Percentiles rank a stretch among this genome's conserved stretches.
Conservation (phyloP, 805 yeast genomes). For the Maudiozyma serrabonitensis region DNA sequence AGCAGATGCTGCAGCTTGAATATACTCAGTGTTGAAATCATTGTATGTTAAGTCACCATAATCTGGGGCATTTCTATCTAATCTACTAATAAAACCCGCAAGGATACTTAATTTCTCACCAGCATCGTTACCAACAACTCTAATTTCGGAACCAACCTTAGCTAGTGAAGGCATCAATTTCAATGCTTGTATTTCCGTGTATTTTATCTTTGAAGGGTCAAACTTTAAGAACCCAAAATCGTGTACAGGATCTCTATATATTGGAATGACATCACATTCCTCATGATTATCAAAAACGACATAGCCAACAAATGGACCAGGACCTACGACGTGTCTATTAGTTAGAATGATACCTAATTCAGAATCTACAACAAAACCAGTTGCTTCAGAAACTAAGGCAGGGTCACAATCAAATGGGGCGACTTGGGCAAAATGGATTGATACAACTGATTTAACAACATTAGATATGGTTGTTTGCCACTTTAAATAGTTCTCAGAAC, state of each 20-base stretch:
- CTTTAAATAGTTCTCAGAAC: slow-evolving; percentile 28
- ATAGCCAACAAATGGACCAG: slow-evolving; percentile 88
- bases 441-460: slow-evolving; percentile 79
- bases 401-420: slow-evolving; percentile 78
- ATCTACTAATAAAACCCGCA: slow-evolving; percentile 67
- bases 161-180: slow-evolving; percentile 73
- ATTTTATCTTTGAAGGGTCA: slow-evolving; percentile 60
- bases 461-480: slow-evolving; percentile 79
- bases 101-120: slow-evolving; percentile 87
- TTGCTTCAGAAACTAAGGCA: slow-evolving; percentile 79
- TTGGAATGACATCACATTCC: slow-evolving; percentile 76
- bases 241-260: slow-evolving; percentile 89
- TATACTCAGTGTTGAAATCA: slow-evolving; percentile 89
- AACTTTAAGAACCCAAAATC: slow-evolving; percentile 86
- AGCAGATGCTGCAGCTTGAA: slow-evolving; percentile 93
- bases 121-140: slow-evolving; percentile 94
- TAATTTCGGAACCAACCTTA: slow-evolving; percentile 82
- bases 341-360: slow-evolving; percentile 75
- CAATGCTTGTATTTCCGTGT: slow-evolving; percentile 60
- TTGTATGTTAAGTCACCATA: slow-evolving; percentile 82
- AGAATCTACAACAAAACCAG: slow-evolving; percentile 89
- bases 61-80: slow-evolving; percentile 91
- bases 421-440: slow-evolving; percentile 83
- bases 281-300: slow-evolving; percentile 93
- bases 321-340: slow-evolving; percentile 90